Percentiles rank a stretch among this genome's conserved stretches.
Evolutionary conservation across 805 yeast genomes (phyloP).

Genomic region (Cyberlindnera misumaiensis): DNA sequence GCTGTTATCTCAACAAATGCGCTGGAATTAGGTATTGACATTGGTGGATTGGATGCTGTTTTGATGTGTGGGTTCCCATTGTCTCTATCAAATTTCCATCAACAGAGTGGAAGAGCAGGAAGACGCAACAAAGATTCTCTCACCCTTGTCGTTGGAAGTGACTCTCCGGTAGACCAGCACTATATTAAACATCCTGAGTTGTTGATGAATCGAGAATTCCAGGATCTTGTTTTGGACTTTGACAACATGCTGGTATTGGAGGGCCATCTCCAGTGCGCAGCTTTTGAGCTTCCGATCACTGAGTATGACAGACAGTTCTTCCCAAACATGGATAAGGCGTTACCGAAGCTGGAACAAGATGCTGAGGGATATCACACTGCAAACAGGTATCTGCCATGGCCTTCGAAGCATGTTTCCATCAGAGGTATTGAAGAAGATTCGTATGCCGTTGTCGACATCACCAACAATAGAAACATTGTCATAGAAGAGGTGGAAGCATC

Average conservation of each 20-base stretch:
- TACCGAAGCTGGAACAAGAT: constrained; percentile 31
- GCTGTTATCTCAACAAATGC: constrained; percentile 96
- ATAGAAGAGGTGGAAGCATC: constrained; percentile 88
- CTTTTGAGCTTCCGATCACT: constrained; percentile 69
- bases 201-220: constrained; percentile 45
- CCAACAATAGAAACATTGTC: constrained; percentile 66
- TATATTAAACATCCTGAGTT: constrained; percentile 65
- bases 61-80: constrained; percentile 89
- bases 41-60: constrained; percentile 88
- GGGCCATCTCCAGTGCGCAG: constrained; percentile 91
- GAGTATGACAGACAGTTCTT: constrained; percentile 56
- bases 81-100: constrained; percentile 81
- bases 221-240: constrained; percentile 53
- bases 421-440: constrained; percentile 78
- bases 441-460: constrained; percentile 86
- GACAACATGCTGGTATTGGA: constrained; percentile 60
- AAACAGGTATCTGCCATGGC: constrained; percentile 70
- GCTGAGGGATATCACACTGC: constrained; percentile 47
- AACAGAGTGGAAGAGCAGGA: constrained; percentile 97
- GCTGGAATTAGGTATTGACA: constrained; percentile 89
- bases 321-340: constrained; percentile 23
- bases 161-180: constrained; percentile 80
- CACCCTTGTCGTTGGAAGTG: constrained; percentile 77
- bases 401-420: constrained; percentile 65
- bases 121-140: constrained; percentile 79